These are phyloP conservation scores for Oxytropis ochrocephala DNA, from an alignment of 306 rosid genomes.

Conservation along the genomic window DNA sequence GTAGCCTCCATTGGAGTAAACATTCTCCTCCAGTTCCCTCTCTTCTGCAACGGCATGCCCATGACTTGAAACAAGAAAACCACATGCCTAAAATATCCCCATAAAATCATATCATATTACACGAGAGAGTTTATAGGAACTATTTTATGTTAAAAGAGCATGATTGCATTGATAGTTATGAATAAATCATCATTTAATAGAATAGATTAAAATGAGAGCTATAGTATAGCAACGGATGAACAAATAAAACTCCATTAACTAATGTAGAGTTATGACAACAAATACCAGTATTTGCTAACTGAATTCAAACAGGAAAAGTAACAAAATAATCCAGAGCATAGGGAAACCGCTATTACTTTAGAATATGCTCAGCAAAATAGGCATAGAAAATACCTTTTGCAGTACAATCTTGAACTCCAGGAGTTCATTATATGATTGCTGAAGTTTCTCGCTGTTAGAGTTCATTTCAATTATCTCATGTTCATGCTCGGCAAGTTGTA, in stretches of 20 bases:
- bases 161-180: neutral
- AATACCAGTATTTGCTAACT: constrained; percentile 1
- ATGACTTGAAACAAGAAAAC: constrained; percentile 73
- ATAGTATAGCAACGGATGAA: neutral
- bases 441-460: constrained; percentile 85
- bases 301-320: constrained; percentile 5
- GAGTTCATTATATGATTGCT: constrained; percentile 89
- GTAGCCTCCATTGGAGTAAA: constrained; percentile 55
- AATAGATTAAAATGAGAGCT: neutral
- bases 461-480: constrained; percentile 91
- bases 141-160: constrained; percentile 2
- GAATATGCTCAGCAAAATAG: constrained; percentile 13
- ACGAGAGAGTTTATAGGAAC: constrained; percentile 5
- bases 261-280: constrained; percentile 4
- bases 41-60: constrained; percentile 54
- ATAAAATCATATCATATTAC: constrained; percentile 2
- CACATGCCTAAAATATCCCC: constrained; percentile 61
- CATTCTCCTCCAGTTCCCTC: constrained; percentile 73
- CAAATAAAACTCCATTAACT: neutral
- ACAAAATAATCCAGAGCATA: neutral
- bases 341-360: neutral
- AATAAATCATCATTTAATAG: neutral
- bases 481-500: constrained; percentile 90
- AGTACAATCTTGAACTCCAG: constrained; percentile 92
- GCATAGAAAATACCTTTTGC: constrained; percentile 65